phyloP scores from a whole-genome alignment of 495 filamentous ascomycete species.

The Aspergillus asperescens region DNA sequence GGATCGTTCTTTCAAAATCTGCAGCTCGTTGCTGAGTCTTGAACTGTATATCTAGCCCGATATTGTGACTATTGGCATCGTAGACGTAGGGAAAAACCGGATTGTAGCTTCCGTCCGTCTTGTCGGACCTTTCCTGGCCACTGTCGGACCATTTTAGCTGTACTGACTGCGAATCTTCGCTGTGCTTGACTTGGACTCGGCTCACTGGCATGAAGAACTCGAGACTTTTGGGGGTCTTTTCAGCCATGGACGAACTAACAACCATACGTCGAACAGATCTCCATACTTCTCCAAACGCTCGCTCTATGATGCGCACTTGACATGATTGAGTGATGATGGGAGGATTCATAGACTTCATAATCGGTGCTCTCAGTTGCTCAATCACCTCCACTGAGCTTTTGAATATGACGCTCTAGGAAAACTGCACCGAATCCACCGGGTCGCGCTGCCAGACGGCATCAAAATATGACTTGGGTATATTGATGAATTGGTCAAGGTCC shows the following conservation, averaged over 20 bases:
- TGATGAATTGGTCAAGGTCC: constrained; percentile 31
- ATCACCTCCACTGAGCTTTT: constrained; percentile 33
- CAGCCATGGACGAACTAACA: constrained; percentile 36
- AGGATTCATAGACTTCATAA: constrained; percentile 33
- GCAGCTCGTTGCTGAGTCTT: constrained; percentile 23
- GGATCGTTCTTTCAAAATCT: constrained; percentile 29
- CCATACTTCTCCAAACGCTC: constrained; percentile 35
- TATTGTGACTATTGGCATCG: constrained; percentile 33
- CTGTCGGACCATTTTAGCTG: constrained; percentile 43
- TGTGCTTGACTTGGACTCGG: constrained; percentile 31
- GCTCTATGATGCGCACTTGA: constrained; percentile 39
- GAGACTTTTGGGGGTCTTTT: constrained; percentile 28
- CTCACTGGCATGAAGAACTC: constrained; percentile 39
- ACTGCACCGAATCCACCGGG: constrained; percentile 31
- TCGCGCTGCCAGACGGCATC: constrained; percentile 33
- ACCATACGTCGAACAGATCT: constrained; percentile 37
- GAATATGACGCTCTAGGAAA: constrained; percentile 34
- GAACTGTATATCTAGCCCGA: constrained; percentile 31
- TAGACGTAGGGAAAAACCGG: constrained; percentile 33
- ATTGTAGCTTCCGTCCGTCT: constrained; percentile 36
- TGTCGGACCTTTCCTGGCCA: constrained; percentile 27
- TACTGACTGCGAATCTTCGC: constrained; percentile 25
- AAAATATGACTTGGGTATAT: constrained; percentile 35
- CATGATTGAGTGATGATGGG: constrained; percentile 29
- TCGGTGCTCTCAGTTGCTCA: constrained; percentile 29